A percentile compares a stretch with the other conserved stretches of the same genome.
Conservation (phyloP, 371 early-diverging fungal genomes). For the Apophysomyces elegans region DNA sequence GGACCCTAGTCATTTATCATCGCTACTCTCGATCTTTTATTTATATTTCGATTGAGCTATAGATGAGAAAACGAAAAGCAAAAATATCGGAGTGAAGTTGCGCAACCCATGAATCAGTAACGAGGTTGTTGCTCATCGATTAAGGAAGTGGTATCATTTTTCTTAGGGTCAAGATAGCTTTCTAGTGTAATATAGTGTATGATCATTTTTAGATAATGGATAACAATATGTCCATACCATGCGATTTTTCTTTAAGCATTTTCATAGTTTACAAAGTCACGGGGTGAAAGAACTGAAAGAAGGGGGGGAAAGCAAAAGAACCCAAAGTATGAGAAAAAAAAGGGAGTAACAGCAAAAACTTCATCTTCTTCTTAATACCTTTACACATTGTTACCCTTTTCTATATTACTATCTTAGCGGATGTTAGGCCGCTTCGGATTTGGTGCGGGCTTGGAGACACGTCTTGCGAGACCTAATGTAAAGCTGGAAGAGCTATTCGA, state of each 20-base stretch:
- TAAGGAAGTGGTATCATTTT: no score
- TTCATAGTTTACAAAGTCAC: neutral
- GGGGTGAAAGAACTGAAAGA: neutral
- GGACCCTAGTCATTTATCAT: no score
- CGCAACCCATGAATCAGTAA: no score
- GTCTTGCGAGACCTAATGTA: conserved; percentile 21
- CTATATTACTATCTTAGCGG: neutral
- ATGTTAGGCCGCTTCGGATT: conserved; percentile 24
- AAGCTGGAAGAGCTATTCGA: conserved; percentile 24
- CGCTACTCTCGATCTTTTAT: no score
- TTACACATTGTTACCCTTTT: conserved; percentile 2
- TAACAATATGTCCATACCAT: no score
- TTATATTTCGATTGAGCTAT: no score
- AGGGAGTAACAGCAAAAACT: neutral
- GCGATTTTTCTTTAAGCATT: neutral
- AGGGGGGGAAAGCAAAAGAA: neutral
- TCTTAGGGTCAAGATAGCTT: no score
- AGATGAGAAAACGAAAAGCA: no score
- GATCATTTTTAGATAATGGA: no score
- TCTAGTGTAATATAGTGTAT: no score
- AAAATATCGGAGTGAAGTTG: no score
- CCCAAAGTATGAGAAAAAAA: neutral
- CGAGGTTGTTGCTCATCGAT: no score
- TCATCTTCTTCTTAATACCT: conserved; percentile 1
- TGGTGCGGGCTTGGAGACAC: conserved; percentile 14